Conservation (phyloP, 2,329 filamentous ascomycete species). For the Trichoderma asperellum region DNA sequence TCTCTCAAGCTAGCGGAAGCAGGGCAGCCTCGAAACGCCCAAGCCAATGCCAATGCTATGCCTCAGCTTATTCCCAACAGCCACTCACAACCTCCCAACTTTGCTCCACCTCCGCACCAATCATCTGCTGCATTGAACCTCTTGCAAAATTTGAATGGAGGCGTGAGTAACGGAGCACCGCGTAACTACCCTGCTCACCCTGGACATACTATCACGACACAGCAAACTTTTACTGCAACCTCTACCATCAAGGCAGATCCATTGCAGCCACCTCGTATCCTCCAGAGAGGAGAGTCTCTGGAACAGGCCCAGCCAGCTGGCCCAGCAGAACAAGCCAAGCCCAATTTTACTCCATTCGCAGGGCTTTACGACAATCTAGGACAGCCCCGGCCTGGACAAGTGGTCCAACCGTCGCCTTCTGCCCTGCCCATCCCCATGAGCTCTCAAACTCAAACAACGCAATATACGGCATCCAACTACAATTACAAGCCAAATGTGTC, state of each 20-base stretch:
- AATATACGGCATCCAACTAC: background rate
- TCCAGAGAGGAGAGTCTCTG: conserved; percentile 41
- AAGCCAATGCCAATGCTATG: conserved; percentile 55
- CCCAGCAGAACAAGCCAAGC: background rate
- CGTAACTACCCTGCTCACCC: conserved; percentile 28
- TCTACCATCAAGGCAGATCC: conserved; percentile 25
- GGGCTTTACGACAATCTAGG: conserved; percentile 33
- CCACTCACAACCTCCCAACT: conserved; percentile 41
- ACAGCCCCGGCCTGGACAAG: conserved; percentile 31
- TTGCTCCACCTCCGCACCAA: conserved; percentile 36
- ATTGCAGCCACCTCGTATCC: conserved; percentile 41
- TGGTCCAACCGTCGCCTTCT: conserved; percentile 32
- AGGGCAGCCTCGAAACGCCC: conserved; percentile 60
- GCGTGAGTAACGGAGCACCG: conserved; percentile 28
- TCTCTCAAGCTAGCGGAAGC: conserved; percentile 44
- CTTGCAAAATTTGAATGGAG: conserved; percentile 27
- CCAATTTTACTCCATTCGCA: conserved; percentile 33
- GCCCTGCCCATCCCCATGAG: conserved; percentile 25
- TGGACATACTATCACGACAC: conserved; percentile 31
- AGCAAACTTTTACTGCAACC: conserved; percentile 35
- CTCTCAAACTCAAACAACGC: background rate
- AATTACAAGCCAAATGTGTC: conserved; percentile 36
- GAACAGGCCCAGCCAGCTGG: conserved; percentile 2
- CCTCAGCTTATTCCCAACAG: conserved; percentile 45
- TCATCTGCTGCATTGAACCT: conserved; percentile 13